These are phyloP conservation scores for Strigomonas culicis DNA, from an alignment of 208 protist genomes.

Conservation along the genomic window DNA sequence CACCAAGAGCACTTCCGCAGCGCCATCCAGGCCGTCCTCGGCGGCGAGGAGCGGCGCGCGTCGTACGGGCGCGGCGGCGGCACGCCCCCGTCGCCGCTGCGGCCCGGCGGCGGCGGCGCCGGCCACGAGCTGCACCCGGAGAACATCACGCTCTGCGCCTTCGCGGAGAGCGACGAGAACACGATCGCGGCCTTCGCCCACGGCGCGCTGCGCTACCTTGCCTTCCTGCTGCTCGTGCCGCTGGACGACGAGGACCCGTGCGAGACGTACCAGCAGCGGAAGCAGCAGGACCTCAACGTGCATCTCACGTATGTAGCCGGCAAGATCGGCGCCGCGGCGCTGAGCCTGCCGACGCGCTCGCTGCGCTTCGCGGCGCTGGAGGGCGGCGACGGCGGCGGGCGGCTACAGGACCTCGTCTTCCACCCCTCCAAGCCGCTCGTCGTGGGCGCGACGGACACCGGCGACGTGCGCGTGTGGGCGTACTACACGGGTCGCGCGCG, in stretches of 20 bases:
- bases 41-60: background rate
- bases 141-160: conserved; percentile 33
- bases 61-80: background rate
- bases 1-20: background rate
- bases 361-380: background rate
- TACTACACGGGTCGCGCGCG: conserved; percentile 19
- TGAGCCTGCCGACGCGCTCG: background rate
- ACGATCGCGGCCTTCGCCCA: conserved; percentile 62
- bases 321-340: conserved; percentile 26
- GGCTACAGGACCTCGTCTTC: conserved; percentile 24
- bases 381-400: background rate
- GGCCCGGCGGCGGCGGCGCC: background rate
- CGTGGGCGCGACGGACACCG: conserved; percentile 48
- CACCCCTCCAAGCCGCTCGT: conserved; percentile 53
- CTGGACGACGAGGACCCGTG: conserved; percentile 75
- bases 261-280: conserved; percentile 62
- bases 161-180: conserved; percentile 54
- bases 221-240: conserved; percentile 62
- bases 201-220: conserved; percentile 63
- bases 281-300: conserved; percentile 32
- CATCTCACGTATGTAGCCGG: conserved; percentile 36
- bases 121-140: conserved; percentile 28
- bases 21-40: background rate
- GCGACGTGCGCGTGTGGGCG: conserved; percentile 58
- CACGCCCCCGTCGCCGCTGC: background rate